Conservation (phyloP, 352 stramenopile species). For the Pythium volutum region DNA sequence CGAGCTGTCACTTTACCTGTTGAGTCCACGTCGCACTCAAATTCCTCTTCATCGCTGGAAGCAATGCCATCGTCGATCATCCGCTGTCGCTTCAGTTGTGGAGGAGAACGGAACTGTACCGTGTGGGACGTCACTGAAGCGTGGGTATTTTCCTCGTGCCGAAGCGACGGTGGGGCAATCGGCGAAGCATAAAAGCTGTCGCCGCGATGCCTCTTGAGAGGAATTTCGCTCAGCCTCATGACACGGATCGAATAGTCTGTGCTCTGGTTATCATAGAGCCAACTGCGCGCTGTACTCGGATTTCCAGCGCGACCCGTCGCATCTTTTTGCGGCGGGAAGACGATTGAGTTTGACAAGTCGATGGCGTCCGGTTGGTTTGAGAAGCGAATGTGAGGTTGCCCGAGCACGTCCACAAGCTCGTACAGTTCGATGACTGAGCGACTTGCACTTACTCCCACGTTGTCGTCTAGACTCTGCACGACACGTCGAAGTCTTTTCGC, state of each 20-base stretch:
- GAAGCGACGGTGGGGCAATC: neutral
- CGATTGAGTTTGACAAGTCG: neutral
- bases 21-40: constrained; percentile 1
- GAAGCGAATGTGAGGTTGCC: neutral
- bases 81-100: neutral
- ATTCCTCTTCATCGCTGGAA: constrained; percentile 16
- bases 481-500: constrained; percentile 7
- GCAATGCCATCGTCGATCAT: neutral
- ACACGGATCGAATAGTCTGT: constrained; percentile 8
- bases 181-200: neutral
- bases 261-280: neutral
- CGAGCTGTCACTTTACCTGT: constrained; percentile 7
- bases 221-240: constrained; percentile 3
- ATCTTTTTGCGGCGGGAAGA: neutral
- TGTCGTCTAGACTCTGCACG: neutral
- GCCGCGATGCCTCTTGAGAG: constrained; percentile 5
- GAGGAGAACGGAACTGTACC: neutral
- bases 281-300: neutral
- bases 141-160: neutral
- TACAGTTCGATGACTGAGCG: neutral
- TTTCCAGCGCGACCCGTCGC: neutral
- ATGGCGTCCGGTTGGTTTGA: neutral
- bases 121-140: neutral
- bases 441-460: neutral
- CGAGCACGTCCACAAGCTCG: neutral